phyloP scores from a whole-genome alignment of 371 early-diverging fungal species.

The Mortierella sp. region DNA sequence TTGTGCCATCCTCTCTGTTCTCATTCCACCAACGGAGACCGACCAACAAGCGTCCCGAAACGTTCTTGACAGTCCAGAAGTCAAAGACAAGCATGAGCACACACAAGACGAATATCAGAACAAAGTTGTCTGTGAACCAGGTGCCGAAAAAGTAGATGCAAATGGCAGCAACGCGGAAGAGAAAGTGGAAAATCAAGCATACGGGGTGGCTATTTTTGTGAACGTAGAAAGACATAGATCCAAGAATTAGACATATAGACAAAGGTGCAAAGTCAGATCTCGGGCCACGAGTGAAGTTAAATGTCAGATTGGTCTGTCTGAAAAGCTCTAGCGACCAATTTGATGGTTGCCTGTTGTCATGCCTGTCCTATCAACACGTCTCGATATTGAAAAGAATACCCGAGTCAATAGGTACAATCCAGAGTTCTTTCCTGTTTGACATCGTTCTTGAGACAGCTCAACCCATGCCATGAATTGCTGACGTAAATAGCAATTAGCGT shows the following conservation, averaged over 20 bases:
- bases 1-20: slow-evolving; percentile 92
- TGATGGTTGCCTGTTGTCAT: too few species aligned
- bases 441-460: background rate
- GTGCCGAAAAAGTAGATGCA: slow-evolving; percentile 86
- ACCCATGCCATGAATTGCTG: background rate
- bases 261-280: background rate
- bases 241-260: background rate
- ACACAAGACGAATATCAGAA: slow-evolving; percentile 92
- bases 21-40: slow-evolving; percentile 99
- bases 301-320: too few species aligned
- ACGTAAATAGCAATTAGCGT: too few species aligned
- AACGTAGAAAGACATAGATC: background rate
- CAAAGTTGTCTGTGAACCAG: slow-evolving; percentile 84
- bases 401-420: background rate
- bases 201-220: slow-evolving; percentile 82
- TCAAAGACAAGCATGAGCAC: slow-evolving; percentile 94
- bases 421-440: too few species aligned
- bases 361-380: too few species aligned
- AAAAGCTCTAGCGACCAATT: too few species aligned
- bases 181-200: slow-evolving; percentile 90
- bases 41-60: slow-evolving; percentile 94
- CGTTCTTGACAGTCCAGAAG: slow-evolving; percentile 99
- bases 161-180: slow-evolving; percentile 87
- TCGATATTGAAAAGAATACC: too few species aligned
- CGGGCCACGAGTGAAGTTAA: background rate